Conservation (phyloP, 2,329 filamentous ascomycete genomes). For the Fusarium setosum region DNA sequence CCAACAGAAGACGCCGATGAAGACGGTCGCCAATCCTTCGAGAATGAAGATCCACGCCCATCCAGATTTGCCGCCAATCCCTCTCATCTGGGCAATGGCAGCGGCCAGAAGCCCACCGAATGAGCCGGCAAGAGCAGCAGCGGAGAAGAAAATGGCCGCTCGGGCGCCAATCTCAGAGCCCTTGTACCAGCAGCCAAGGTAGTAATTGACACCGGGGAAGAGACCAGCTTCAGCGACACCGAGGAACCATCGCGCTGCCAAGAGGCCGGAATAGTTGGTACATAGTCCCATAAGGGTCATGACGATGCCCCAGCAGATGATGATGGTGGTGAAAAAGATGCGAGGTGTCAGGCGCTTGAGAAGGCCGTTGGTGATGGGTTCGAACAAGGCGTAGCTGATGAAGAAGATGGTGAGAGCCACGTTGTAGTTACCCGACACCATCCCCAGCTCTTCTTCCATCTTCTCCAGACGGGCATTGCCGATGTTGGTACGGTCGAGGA, state of each 20-base stretch:
- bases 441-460: slow-evolving; percentile 32
- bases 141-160: slow-evolving; percentile 80
- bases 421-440: slow-evolving; percentile 64
- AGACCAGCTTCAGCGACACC: slow-evolving; percentile 76
- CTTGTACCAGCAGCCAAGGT: slow-evolving; percentile 84
- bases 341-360: slow-evolving; percentile 73
- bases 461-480: slow-evolving; percentile 61
- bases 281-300: slow-evolving; percentile 64
- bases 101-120: slow-evolving; percentile 78
- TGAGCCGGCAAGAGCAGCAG: slow-evolving; percentile 79
- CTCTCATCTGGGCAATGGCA: slow-evolving; percentile 74
- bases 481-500: slow-evolving; percentile 52
- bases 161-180: slow-evolving; percentile 80
- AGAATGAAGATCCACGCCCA: slow-evolving; percentile 75
- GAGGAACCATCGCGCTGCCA: slow-evolving; percentile 65
- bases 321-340: slow-evolving; percentile 72
- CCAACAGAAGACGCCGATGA: slow-evolving; percentile 73
- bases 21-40: slow-evolving; percentile 74
- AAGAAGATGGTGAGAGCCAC: slow-evolving; percentile 72
- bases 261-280: slow-evolving; percentile 55
- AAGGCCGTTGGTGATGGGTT: slow-evolving; percentile 72
- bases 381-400: slow-evolving; percentile 74
- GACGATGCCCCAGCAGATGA: slow-evolving; percentile 64
- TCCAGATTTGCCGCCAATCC: slow-evolving; percentile 62
- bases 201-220: slow-evolving; percentile 74